Evolutionary conservation across 352 stramenopile genomes (phyloP), one percentile per base, ranked within the genome.

Genomic region (Thraustochytrium aureum): DNA sequence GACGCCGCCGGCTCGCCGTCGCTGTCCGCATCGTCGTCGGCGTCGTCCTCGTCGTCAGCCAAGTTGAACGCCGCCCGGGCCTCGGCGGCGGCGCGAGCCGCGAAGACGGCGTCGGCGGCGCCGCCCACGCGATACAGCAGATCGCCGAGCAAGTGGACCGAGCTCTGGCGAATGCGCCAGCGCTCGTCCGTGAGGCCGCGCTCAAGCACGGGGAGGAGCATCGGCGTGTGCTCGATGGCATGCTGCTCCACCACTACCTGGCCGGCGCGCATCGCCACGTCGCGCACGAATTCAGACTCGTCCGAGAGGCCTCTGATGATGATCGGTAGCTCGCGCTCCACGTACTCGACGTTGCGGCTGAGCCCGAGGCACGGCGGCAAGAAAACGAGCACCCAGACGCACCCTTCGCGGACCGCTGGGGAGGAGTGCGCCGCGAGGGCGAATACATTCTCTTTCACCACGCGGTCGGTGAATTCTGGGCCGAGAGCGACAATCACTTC

Each of bases 311-410:
- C 97, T 32, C 89, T 88, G 14, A 99, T 90, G 42, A 99, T 90
- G 56, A 98, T 94, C 32, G 95, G 95, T 60, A 99, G 88, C 38
- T 94, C 95, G 72, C 92, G 88, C 72, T 92, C 88, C 74, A 99
- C 92, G 65, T 99, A 93, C 43, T 91, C 87, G 4, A 92, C 89
- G 87, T 99, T 99, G 33, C 87, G 85, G 69, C 94, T 92, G 0
- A 56, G 39, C 26, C 67, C 72, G 32, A 84, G 62, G 54, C 83
- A 85, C 65, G 91, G 88, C 4, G 97, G 96, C 75, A 99, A 84
- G 86, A 99, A 99, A 39, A 95, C 97, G 64, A 99, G 90, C 64
- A 99, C 92, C 97, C 97, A 99, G 39, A 99, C 79, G 26, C 99
- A 93, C 65, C 97, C 96, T 84, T 99, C 96, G 82, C 96, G 91